Evolutionary conservation across 2,329 filamentous ascomycete species (phyloP).

Genomic region (Sporothrix curviconia): DNA sequence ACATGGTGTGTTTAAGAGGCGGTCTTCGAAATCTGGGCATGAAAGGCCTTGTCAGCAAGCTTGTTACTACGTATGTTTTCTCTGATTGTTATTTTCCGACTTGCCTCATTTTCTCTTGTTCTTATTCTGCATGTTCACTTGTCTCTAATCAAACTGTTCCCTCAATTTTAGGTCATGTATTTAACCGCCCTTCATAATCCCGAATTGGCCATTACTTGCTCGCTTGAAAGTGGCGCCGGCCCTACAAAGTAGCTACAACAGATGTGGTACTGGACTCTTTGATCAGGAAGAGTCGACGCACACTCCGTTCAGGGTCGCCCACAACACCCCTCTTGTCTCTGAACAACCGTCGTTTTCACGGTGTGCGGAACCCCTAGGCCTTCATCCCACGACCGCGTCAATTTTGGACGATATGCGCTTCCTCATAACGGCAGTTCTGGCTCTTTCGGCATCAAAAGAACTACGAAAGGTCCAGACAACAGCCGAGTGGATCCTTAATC

Average conservation of each 20-base stretch:
- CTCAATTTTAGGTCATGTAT: constrained; percentile 15
- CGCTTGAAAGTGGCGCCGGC: constrained; percentile 39
- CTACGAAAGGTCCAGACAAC: constrained; percentile 34
- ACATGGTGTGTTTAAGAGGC: constrained; percentile 42
- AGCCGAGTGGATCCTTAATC: constrained; percentile 35
- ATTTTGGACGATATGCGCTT: constrained; percentile 48
- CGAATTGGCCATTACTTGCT: constrained; percentile 42
- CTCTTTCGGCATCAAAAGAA: constrained; percentile 32
- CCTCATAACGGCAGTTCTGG: constrained; percentile 37
- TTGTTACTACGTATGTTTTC: constrained; percentile 42
- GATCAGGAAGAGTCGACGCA: constrained; percentile 34
- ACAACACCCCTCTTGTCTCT: constrained; percentile 43
- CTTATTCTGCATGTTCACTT: not conserved
- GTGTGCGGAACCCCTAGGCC: constrained; percentile 34
- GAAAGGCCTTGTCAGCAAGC: constrained; percentile 41
- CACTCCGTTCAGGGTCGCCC: constrained; percentile 35
- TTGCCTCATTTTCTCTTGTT: not conserved
- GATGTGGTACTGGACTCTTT: constrained; percentile 27
- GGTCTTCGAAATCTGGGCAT: constrained; percentile 41
- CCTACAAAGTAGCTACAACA: constrained; percentile 26
- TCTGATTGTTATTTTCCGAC: too few species aligned
- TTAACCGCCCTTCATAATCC: constrained; percentile 28
- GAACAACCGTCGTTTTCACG: constrained; percentile 37
- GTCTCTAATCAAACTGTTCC: not conserved
- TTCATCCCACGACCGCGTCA: constrained; percentile 41